These are phyloP conservation scores for Eimeria necatrix DNA, from an alignment of 169 alveolate species.

Conservation along the genomic window DNA sequence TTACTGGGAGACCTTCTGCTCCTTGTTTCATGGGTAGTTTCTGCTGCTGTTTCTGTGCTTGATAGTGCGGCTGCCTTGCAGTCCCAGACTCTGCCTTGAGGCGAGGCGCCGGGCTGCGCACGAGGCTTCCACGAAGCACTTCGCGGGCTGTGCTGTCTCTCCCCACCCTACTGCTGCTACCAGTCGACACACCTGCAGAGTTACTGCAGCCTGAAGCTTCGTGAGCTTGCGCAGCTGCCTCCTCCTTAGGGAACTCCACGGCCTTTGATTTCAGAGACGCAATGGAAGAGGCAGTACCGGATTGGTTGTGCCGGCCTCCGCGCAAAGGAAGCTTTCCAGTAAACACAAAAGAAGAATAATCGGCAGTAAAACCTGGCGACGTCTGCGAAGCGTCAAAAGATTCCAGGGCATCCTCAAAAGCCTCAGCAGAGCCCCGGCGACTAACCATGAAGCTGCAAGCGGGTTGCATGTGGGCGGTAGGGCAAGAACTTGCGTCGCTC, in stretches of 20 bases:
- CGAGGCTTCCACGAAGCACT: not conserved
- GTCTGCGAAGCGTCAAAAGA: slow-evolving; percentile 21
- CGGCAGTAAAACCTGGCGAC: not conserved
- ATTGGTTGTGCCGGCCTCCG: not conserved
- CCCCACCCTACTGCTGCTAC: not conserved
- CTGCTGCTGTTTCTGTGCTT: not conserved
- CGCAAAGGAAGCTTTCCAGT: not conserved
- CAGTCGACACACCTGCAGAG: not conserved
- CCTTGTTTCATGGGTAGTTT: not conserved
- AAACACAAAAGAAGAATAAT: slow-evolving; percentile 28
- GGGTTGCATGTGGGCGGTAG: slow-evolving; percentile 51
- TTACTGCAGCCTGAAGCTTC: not conserved
- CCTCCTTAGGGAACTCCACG: not conserved
- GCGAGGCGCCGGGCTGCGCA: not conserved
- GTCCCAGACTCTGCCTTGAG: not conserved
- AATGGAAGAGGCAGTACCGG: not conserved
- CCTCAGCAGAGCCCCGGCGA: slow-evolving; percentile 64
- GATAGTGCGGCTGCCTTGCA: not conserved
- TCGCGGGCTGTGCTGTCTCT: not conserved
- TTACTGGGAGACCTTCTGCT: not conserved
- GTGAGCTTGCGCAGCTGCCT: not conserved
- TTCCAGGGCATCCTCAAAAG: slow-evolving; percentile 57
- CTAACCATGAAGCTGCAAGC: slow-evolving; percentile 49
- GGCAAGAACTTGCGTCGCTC: slow-evolving; percentile 55
- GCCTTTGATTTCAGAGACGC: not conserved